Evolutionary conservation across 257 asterid genomes (phyloP), one percentile per base, ranked within the genome.

Genomic region (Schizonepeta tenuifolia): DNA sequence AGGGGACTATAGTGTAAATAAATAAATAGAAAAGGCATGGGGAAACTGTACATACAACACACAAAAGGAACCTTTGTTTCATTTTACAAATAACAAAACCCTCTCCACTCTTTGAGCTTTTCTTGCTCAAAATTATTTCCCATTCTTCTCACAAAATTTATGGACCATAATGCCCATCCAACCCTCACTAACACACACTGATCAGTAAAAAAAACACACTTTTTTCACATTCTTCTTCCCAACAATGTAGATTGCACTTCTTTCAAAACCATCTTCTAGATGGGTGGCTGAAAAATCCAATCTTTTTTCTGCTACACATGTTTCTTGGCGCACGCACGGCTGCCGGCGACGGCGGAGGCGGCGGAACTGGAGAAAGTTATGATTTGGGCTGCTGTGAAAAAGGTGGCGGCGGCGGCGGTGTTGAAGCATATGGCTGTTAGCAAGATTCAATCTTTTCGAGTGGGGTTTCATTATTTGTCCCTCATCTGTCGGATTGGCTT

Each of bases 401-500:
- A 9, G 50, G 40, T 28, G 43, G 72, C 15, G 54, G 63, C 26
- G 47, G 67, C 15, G 20, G 38, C 5, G 65, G 50, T 5, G 49
- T 5, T 5, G 54, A 21, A 50, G 20, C 68, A 9, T 13, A 44
- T 63, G 79, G 79, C 38, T 58, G 53, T 55, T 43, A 28, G 54
- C 78, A 74, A 78, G 22, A 50, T 47, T 51, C 72, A 56, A 59
- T 43, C 55, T 77, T 77, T 81, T 55, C 51, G 22, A 70, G 35
- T 74, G 87, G 80, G 73, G 68, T 53, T 67, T 21, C 55, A 26
- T 65, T 62, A 18, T 26, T 51, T 49, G 58, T 65, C 80, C 60
- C 81, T 56, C 67, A 78, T 61, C 72, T 68, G 80, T 67, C 76
- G 22, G 68, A 47, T 38, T 70, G 67, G 60, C 61, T 56, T 43